These are phyloP conservation scores for Rhizopus arrhizus DNA, from an alignment of 371 early-diverging fungal genomes.

Conservation along the genomic window DNA sequence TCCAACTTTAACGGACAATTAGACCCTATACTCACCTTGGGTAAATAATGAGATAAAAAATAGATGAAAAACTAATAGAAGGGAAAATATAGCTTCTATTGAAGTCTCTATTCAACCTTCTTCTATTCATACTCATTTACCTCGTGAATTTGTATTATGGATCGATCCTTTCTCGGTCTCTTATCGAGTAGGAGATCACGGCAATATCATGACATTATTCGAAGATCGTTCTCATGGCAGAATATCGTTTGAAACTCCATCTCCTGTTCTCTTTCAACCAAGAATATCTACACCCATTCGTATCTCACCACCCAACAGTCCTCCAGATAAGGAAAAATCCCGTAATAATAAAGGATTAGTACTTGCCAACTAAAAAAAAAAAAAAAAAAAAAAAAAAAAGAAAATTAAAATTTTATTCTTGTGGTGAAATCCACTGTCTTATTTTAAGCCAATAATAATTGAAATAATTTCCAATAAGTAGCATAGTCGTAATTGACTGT, in stretches of 20 bases:
- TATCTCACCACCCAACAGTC: constrained; percentile 11
- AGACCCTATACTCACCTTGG: constrained; percentile 60
- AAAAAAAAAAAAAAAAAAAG: constrained; percentile 4
- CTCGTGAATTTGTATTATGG: constrained; percentile 81
- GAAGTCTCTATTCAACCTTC: constrained; percentile 30
- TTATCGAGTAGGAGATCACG: constrained; percentile 79
- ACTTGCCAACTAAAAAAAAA: not conserved
- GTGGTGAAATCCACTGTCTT: constrained; percentile 23
- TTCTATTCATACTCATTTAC: constrained; percentile 49
- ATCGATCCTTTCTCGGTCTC: constrained; percentile 78
- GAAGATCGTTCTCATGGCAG: constrained; percentile 67
- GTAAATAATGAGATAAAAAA: constrained; percentile 24
- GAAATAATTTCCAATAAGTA: constrained; percentile 54
- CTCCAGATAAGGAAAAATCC: too few relatives aligned
- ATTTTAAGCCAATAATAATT: constrained; percentile 50
- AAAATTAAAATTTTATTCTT: not conserved
- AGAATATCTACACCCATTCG: constrained; percentile 46
- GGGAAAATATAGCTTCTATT: constrained; percentile 27
- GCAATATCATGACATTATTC: constrained; percentile 71
- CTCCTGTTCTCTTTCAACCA: constrained; percentile 36
- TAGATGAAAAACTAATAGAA: too few relatives aligned
- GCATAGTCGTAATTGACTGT: constrained; percentile 50
- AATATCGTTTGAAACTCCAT: constrained; percentile 46
- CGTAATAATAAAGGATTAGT: too few relatives aligned
- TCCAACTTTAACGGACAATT: constrained; percentile 69